Percentiles rank a stretch among this genome's conserved stretches.
Conservation (phyloP, 1,284 basidiomycete genomes). For the Takashimella tepidaria region DNA sequence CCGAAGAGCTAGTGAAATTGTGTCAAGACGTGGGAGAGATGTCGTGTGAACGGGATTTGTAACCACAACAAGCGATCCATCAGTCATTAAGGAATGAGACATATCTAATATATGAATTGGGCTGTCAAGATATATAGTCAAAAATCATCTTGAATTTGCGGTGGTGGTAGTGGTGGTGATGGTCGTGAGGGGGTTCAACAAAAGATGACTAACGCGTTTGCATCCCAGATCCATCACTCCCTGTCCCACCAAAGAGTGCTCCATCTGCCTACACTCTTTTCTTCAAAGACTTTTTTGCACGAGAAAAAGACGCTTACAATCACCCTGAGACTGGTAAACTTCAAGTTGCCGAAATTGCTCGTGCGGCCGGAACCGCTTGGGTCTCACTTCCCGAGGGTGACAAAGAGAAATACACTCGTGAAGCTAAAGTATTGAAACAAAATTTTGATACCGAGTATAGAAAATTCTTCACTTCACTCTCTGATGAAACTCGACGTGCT, state of each 20-base stretch:
- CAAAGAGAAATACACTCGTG: conserved; percentile 8
- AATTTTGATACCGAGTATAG: conserved; percentile 21
- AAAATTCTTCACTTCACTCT: conserved; percentile 23
- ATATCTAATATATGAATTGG: no score
- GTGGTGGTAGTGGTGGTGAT: no score
- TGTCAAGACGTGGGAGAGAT: no score
- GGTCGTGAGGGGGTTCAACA: no score
- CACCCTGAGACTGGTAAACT: conserved; percentile 14
- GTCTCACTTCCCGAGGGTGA: conserved; percentile 8
- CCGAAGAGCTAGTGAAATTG: no score
- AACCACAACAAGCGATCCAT: no score
- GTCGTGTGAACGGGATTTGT: no score
- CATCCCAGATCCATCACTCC: conserved; percentile 1
- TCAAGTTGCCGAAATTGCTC: conserved; percentile 11
- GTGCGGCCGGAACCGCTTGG: conserved; percentile 21
- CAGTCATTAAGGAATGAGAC: no score
- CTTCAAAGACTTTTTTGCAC: conserved; percentile 13
- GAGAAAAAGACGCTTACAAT: conserved; percentile 2
- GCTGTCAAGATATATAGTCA: no score
- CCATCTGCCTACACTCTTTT: conserved; percentile 27
- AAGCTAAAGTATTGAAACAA: conserved; percentile 9
- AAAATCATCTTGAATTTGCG: no score
- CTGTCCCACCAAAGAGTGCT: conserved; percentile 17
- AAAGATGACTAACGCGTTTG: no score
- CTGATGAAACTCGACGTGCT: conserved; percentile 14